These are phyloP conservation scores for Sarcomyxa edulis DNA, from an alignment of 768 basidiomycete genomes.

Conservation along the genomic window DNA sequence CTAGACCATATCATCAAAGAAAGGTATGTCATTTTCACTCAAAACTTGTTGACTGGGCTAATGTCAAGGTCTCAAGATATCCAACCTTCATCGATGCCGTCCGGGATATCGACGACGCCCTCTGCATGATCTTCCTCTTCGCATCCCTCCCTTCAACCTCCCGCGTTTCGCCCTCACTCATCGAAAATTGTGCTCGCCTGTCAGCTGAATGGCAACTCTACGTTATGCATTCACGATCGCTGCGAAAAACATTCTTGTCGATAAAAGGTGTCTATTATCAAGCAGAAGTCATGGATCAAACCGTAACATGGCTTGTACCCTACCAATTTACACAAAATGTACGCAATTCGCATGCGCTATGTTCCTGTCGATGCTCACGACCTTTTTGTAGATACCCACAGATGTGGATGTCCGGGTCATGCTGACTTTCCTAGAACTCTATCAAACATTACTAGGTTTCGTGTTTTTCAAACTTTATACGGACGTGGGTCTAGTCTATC, in stretches of 20 bases:
- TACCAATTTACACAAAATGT: slow-evolving; percentile 97
- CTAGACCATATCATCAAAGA: slow-evolving; percentile 98
- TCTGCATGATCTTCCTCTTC: slow-evolving; percentile 93
- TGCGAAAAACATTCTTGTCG: slow-evolving; percentile 90
- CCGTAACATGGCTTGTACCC: slow-evolving; percentile 92
- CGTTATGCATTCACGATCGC: slow-evolving; percentile 78
- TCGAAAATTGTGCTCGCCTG: slow-evolving; percentile 87
- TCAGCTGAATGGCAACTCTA: slow-evolving; percentile 97
- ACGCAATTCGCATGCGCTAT: slow-evolving; percentile 16
- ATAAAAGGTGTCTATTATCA: slow-evolving; percentile 99
- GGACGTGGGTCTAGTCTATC: slow-evolving; percentile 89
- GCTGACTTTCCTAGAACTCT: slow-evolving; percentile 96
- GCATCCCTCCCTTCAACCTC: slow-evolving; percentile 85
- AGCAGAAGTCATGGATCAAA: slow-evolving; percentile 90
- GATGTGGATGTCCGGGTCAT: slow-evolving; percentile 98
- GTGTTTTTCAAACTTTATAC: slow-evolving; percentile 97
- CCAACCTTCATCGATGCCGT: slow-evolving; percentile 95
- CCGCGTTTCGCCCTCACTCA: slow-evolving; percentile 74
- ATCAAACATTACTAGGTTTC: slow-evolving; percentile 94
- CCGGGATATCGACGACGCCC: slow-evolving; percentile 93
- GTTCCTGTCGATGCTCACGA: background rate
- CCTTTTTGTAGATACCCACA: slow-evolving; percentile 76
- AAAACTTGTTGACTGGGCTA: slow-evolving; percentile 7
- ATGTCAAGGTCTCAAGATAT: slow-evolving; percentile 52
- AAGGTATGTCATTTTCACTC: slow-evolving; percentile 48